A percentile compares a stretch with the other conserved stretches of the same genome.
phyloP scores from a whole-genome alignment of 2,329 filamentous ascomycete species.

The Periconia sp. region DNA sequence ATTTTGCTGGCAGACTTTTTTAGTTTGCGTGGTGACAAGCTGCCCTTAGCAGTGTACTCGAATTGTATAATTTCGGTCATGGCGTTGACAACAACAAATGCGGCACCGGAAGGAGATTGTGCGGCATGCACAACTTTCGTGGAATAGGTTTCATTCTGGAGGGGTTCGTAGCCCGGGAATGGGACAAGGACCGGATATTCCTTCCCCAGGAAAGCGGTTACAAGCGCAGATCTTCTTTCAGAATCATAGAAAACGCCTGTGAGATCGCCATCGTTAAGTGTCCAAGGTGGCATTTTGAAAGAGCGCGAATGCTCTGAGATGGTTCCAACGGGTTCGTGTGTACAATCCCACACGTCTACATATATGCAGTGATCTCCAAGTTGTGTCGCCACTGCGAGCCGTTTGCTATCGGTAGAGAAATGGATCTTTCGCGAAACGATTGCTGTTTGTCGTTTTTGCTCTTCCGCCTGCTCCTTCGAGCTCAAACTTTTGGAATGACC shows the following conservation, averaged over 20 bases:
- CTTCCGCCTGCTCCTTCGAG: conserved; percentile 30
- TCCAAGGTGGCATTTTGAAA: conserved; percentile 32
- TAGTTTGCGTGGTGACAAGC: conserved; percentile 28
- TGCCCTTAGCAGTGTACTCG: conserved; percentile 31
- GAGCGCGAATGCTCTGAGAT: conserved; percentile 29
- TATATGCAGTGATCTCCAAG: conserved; percentile 34
- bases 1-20: conserved; percentile 38
- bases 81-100: conserved; percentile 35
- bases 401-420: conserved; percentile 37
- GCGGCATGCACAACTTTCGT: conserved; percentile 38
- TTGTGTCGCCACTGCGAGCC: conserved; percentile 37
- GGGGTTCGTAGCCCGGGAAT: conserved; percentile 25
- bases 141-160: conserved; percentile 32
- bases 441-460: conserved; percentile 26
- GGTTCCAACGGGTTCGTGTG: conserved; percentile 24
- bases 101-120: conserved; percentile 36
- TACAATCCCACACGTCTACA: conserved; percentile 30
- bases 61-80: conserved; percentile 41
- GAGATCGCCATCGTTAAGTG: conserved; percentile 38
- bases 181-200: conserved; percentile 28
- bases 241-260: conserved; percentile 40
- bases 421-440: conserved; percentile 35
- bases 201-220: conserved; percentile 34
- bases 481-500: conserved; percentile 17
- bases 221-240: conserved; percentile 24